phyloP scores from a whole-genome alignment of 768 basidiomycete species.

The Termitomyces sp. region DNA sequence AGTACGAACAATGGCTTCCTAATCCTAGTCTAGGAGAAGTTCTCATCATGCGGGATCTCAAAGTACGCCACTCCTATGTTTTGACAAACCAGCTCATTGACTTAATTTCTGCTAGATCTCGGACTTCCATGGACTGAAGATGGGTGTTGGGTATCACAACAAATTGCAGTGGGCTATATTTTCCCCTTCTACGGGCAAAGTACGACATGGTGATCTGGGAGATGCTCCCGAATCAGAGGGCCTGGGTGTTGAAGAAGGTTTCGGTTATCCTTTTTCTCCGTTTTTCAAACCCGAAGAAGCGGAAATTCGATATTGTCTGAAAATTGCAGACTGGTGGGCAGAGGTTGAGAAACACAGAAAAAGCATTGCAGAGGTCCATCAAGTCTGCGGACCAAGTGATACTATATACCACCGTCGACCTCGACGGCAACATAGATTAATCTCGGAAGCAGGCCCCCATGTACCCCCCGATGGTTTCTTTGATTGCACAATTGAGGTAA shows the following conservation, averaged over 20 bases:
- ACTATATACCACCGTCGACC: conserved; percentile 7
- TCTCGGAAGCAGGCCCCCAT: conserved; percentile 47
- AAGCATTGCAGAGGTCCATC: conserved; percentile 8
- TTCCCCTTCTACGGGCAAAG: conserved; percentile 31
- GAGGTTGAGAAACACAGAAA: conserved; percentile 23
- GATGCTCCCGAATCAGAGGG: conserved; percentile 31
- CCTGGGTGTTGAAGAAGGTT: conserved; percentile 27
- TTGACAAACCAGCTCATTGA: background rate
- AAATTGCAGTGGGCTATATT: conserved; percentile 56
- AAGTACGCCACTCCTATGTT: conserved; percentile 30
- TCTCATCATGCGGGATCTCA: conserved; percentile 46
- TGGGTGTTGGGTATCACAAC: conserved; percentile 44
- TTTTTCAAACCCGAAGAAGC: conserved; percentile 37
- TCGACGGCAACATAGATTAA: conserved; percentile 38
- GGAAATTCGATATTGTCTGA: conserved; percentile 40
- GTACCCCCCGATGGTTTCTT: conserved; percentile 49
- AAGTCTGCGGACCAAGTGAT: conserved; percentile 14
- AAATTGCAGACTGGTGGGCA: conserved; percentile 52
- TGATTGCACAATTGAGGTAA: conserved; percentile 61
- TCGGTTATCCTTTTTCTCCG: conserved; percentile 38
- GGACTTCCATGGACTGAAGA: conserved; percentile 24
- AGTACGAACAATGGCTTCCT: conserved; percentile 48
- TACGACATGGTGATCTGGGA: conserved; percentile 35
- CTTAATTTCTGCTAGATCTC: conserved; percentile 24
- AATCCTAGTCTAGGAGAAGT: conserved; percentile 44